phyloP scores from a whole-genome alignment of 2,329 filamentous ascomycete genomes.

The Aspergillus sp. region DNA sequence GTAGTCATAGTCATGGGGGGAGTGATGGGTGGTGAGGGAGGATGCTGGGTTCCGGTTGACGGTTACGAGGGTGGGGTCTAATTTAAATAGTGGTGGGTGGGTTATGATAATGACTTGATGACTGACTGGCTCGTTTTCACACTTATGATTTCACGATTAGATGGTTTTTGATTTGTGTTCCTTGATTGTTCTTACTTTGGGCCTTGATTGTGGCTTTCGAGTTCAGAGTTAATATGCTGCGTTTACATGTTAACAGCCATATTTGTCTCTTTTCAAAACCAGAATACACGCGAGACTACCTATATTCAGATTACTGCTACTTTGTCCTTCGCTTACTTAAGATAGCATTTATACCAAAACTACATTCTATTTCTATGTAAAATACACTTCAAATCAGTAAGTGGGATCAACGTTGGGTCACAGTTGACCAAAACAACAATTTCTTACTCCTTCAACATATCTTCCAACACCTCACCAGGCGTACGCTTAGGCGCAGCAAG shows the following conservation, averaged over 20 bases:
- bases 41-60: background rate
- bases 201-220: background rate
- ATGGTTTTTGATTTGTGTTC: background rate
- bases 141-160: background rate
- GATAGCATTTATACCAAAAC: too few relatives aligned
- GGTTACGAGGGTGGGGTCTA: background rate
- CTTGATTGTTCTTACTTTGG: background rate
- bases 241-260: too few relatives aligned
- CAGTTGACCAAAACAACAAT: background rate
- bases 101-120: background rate
- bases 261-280: too few relatives aligned
- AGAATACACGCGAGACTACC: too few relatives aligned
- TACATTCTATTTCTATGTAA: too few relatives aligned
- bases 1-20: conserved; percentile 9
- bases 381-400: too few relatives aligned
- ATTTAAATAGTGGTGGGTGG: background rate
- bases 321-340: too few relatives aligned
- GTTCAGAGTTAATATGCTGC: too few relatives aligned
- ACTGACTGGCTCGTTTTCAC: background rate
- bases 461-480: conserved; percentile 22
- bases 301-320: too few relatives aligned
- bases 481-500: conserved; percentile 31
- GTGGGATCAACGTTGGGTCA: too few relatives aligned
- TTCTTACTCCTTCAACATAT: conserved; percentile 12
- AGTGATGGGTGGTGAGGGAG: background rate